A percentile compares a stretch with the other conserved stretches of the same genome.
These are phyloP conservation scores for Phylloporus sp. DNA, from an alignment of 768 basidiomycete genomes.

Conservation along the genomic window DNA sequence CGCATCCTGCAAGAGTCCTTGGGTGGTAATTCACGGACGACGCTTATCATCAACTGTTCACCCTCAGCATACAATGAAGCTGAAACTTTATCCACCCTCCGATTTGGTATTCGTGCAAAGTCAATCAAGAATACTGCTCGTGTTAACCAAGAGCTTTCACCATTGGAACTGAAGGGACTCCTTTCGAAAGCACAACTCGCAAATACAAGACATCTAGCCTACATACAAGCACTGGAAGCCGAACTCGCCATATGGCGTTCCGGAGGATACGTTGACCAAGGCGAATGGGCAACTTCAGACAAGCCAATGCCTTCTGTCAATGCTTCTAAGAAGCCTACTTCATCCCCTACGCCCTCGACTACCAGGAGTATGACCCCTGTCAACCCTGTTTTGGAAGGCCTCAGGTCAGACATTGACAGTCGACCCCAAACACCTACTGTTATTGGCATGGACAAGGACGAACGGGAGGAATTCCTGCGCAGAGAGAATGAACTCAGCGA, in stretches of 20 bases:
- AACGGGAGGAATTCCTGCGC: conserved; percentile 93
- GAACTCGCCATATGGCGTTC: conserved; percentile 87
- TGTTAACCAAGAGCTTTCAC: conserved; percentile 96
- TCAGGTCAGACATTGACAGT: conserved; percentile 71
- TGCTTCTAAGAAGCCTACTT: conserved; percentile 43
- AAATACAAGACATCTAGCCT: conserved; percentile 77
- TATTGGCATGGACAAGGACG: conserved; percentile 88
- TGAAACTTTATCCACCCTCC: conserved; percentile 94
- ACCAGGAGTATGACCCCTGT: conserved; percentile 71
- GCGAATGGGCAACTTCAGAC: conserved; percentile 74
- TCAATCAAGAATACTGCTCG: conserved; percentile 99
- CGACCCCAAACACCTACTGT: conserved; percentile 92
- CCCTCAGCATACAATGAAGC: conserved; percentile 96
- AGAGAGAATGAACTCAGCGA: conserved; percentile 97
- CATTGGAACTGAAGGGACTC: conserved; percentile 90
- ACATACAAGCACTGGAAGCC: conserved; percentile 86
- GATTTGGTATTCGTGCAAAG: conserved; percentile 99
- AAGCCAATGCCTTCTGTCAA: conserved; percentile 47
- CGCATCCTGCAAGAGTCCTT: conserved; percentile 98
- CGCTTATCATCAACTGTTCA: conserved; percentile 99
- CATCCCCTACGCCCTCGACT: conserved; percentile 64
- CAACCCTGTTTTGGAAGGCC: conserved; percentile 67
- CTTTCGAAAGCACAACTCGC: conserved; percentile 87
- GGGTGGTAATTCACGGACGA: conserved; percentile 92
- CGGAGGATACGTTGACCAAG: conserved; percentile 79